Percentiles rank a stretch among this genome's conserved stretches.
Conservation (phyloP, 345 rosid genomes). For the Camelina neglecta region DNA sequence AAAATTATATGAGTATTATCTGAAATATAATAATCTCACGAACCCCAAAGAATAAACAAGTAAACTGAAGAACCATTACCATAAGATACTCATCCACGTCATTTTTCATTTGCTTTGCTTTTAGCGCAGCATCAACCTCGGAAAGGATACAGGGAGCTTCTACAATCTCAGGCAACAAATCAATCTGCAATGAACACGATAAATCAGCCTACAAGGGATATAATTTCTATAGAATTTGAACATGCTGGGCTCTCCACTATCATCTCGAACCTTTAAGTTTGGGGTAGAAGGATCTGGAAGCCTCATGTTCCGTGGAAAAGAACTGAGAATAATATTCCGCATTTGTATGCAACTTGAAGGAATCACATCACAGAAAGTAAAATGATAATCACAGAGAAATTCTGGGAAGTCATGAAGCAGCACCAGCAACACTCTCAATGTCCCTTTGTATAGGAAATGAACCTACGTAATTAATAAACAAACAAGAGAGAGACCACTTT, state of each 20-base stretch:
- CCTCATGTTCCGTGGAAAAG: constrained; percentile 96
- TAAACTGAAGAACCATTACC: constrained; percentile 49
- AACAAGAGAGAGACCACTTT: constrained; percentile 65
- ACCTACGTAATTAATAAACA: constrained; percentile 74
- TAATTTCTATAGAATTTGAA: neutral
- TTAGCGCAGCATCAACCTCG: constrained; percentile 89
- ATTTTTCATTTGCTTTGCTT: constrained; percentile 78
- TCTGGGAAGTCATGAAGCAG: constrained; percentile 98
- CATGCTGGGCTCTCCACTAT: constrained; percentile 37
- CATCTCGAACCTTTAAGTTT: constrained; percentile 86
- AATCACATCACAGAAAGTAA: constrained; percentile 95
- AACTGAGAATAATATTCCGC: constrained; percentile 95
- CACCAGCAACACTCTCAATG: constrained; percentile 90
- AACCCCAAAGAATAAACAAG: constrained; percentile 12
- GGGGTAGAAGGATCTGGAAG: constrained; percentile 99
- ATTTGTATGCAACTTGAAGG: constrained; percentile 99
- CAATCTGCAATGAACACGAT: constrained; percentile 64
- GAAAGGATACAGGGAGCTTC: constrained; percentile 83
- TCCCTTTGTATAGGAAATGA: constrained; percentile 84
- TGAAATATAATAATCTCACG: neutral
- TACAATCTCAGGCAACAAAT: constrained; percentile 88
- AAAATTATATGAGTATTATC: constrained; percentile 1
- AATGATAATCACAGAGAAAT: constrained; percentile 96
- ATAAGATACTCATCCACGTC: constrained; percentile 94
- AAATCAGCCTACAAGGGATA: constrained; percentile 23